These are phyloP conservation scores for Spathaspora boniae DNA, from an alignment of 805 yeast species.

Conservation along the genomic window DNA sequence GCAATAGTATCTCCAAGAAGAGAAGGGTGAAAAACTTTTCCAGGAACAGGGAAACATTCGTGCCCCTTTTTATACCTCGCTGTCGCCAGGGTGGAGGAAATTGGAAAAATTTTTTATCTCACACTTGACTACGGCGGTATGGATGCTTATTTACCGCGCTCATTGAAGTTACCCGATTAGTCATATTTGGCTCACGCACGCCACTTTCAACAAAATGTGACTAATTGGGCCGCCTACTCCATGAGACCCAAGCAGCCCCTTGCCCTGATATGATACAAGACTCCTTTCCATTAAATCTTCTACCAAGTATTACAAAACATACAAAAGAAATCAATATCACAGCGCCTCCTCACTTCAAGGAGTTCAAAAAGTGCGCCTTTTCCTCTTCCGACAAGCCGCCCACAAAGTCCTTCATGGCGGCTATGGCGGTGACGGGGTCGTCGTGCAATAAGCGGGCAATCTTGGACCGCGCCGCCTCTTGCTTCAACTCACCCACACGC, in stretches of 20 bases:
- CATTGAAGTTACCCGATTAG: too few species aligned
- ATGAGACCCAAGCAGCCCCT: too few species aligned
- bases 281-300: too few species aligned
- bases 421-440: constrained; percentile 26
- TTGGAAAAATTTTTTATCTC: too few species aligned
- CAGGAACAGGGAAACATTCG: constrained; percentile 11
- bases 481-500: constrained; percentile 58
- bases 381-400: constrained; percentile 33
- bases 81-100: too few species aligned
- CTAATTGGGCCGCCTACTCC: too few species aligned
- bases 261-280: too few species aligned
- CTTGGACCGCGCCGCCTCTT: constrained; percentile 62
- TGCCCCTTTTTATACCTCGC: constrained; percentile 15
- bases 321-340: background rate
- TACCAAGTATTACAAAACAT: background rate
- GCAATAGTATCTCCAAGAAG: constrained; percentile 6
- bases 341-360: too few species aligned
- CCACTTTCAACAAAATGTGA: too few species aligned
- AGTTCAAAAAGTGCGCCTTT: constrained; percentile 24
- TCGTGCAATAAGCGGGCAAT: constrained; percentile 50
- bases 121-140: too few species aligned
- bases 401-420: constrained; percentile 35
- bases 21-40: constrained; percentile 10
- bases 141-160: too few species aligned
- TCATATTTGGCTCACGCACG: too few species aligned